These are phyloP conservation scores for Iris macrosiphon DNA, from an alignment of 106 monocot species.

Conservation along the genomic window DNA sequence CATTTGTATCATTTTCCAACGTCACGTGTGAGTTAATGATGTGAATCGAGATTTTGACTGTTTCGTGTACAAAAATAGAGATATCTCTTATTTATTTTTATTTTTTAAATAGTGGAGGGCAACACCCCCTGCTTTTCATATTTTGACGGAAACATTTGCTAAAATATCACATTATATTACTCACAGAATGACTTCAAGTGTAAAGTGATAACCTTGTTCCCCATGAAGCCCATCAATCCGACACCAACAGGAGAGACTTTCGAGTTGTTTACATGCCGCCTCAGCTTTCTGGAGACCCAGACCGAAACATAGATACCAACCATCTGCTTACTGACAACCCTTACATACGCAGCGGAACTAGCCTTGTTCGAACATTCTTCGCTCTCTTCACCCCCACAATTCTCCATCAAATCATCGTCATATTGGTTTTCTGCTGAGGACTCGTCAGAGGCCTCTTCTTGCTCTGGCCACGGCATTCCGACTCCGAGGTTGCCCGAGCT, in stretches of 20 bases:
- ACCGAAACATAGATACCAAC: conserved; percentile 76
- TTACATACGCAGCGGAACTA: conserved; percentile 26
- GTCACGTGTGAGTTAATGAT: too few relatives aligned
- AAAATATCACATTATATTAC: too few relatives aligned
- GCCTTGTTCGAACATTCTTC: conserved; percentile 7
- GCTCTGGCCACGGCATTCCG: conserved; percentile 45
- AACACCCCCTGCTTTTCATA: too few relatives aligned
- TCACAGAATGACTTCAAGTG: neutral
- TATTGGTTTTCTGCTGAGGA: conserved; percentile 21
- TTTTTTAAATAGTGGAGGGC: too few relatives aligned
- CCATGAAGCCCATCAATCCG: conserved; percentile 78
- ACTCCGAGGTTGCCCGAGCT: conserved; percentile 57
- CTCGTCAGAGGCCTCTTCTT: conserved; percentile 23
- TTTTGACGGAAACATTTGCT: too few relatives aligned
- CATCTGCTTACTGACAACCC: conserved; percentile 77
- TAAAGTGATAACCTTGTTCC: conserved; percentile 56
- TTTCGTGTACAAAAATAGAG: too few relatives aligned
- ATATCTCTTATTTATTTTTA: too few relatives aligned
- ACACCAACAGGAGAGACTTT: conserved; percentile 60
- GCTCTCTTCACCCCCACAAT: conserved; percentile 7
- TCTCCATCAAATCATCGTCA: conserved; percentile 23
- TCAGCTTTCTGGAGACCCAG: conserved; percentile 51
- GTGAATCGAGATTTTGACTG: too few relatives aligned
- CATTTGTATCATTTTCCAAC: too few relatives aligned
- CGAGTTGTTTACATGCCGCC: conserved; percentile 54